phyloP scores from a whole-genome alignment of 345 rosid genomes.

The Citrus australasica region DNA sequence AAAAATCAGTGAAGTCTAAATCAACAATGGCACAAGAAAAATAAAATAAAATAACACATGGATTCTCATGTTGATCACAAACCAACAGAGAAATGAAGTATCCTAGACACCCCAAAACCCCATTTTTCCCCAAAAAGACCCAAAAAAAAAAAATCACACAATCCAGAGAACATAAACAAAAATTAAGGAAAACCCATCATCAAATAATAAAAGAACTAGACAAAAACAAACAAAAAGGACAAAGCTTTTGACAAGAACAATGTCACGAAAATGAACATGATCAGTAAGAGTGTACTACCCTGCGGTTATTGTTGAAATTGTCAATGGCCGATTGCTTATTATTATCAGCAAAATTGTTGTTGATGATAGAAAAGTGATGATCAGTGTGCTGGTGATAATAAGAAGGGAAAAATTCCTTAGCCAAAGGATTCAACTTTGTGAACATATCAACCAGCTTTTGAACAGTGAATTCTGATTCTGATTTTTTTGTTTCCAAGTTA shows the following conservation, averaged over 20 bases:
- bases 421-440: constrained; percentile 83
- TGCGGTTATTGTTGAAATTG: constrained; percentile 28
- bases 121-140: neutral
- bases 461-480: constrained; percentile 59
- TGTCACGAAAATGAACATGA: constrained; percentile 11
- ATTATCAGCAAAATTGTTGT: constrained; percentile 26
- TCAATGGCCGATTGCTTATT: constrained; percentile 27
- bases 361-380: constrained; percentile 21
- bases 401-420: constrained; percentile 82
- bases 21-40: neutral
- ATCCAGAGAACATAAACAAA: constrained; percentile 2
- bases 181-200: neutral
- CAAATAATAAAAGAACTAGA: neutral
- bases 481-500: constrained; percentile 34
- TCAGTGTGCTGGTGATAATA: constrained; percentile 28
- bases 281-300: constrained; percentile 26
- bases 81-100: neutral
- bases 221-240: neutral
- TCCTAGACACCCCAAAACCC: neutral
- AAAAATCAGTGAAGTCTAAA: neutral
- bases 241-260: neutral
- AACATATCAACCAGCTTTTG: constrained; percentile 73
- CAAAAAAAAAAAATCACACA: neutral
- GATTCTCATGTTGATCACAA: neutral
- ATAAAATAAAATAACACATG: neutral